These are phyloP conservation scores for Linnemannia hyalina DNA, from an alignment of 192 early-diverging fungal genomes.

Conservation along the genomic window DNA sequence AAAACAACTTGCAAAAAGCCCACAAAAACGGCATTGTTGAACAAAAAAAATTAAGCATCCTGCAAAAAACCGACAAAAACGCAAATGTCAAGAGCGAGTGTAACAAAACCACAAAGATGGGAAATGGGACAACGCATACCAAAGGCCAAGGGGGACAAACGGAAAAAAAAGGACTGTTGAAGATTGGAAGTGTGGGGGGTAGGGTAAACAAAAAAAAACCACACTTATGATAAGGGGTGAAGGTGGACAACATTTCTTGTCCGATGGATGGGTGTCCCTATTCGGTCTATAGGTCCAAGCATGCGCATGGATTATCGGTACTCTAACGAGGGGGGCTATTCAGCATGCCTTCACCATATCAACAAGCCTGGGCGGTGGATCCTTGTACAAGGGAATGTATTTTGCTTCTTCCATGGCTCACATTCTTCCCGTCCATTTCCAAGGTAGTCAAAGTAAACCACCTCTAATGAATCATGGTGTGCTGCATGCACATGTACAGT, in stretches of 20 bases:
- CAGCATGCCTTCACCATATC: not conserved
- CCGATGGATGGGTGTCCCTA: not conserved
- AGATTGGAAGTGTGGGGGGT: too few relatives aligned
- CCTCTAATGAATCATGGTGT: not conserved
- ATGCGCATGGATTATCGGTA: slow-evolving; percentile 3
- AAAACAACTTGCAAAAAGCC: not conserved
- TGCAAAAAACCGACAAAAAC: not conserved
- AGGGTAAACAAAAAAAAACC: not conserved
- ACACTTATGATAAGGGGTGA: not conserved
- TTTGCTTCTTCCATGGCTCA: not conserved
- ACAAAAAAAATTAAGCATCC: not conserved
- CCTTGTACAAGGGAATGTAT: not conserved
- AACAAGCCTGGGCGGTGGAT: not conserved
- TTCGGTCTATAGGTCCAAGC: not conserved
- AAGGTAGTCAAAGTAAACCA: not conserved
- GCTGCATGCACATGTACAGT: not conserved
- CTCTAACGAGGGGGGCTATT: not conserved
- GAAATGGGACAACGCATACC: not conserved
- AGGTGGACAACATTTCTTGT: not conserved
- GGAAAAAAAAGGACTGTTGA: not conserved
- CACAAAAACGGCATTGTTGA: not conserved
- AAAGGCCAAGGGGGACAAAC: not conserved
- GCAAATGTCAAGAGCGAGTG: not conserved
- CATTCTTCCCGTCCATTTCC: not conserved
- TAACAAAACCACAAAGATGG: not conserved